Evolutionary conservation across 345 rosid genomes (phyloP).

Genomic region (Diplotaxis tenuifolia): DNA sequence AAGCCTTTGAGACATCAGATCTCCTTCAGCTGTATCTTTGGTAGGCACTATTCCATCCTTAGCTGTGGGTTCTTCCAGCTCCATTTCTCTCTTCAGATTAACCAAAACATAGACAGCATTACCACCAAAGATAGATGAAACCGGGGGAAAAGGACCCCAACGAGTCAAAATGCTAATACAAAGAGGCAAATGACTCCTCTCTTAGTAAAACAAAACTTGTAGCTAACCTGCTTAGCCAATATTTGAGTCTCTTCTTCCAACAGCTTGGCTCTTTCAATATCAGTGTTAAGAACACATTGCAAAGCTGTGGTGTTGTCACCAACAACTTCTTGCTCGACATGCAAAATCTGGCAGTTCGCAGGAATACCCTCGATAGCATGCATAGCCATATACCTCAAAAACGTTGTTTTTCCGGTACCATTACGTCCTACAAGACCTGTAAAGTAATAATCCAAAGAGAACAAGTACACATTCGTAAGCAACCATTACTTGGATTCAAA

Average conservation of each 20-base stretch:
- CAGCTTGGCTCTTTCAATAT: slow-evolving; percentile 82
- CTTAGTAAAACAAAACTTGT: slow-evolving; percentile 14
- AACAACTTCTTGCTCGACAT: slow-evolving; percentile 96
- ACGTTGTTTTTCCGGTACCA: slow-evolving; percentile 98
- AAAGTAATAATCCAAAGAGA: slow-evolving; percentile 23
- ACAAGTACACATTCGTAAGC: slow-evolving; percentile 19
- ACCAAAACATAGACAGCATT: slow-evolving; percentile 29
- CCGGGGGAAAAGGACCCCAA: background rate
- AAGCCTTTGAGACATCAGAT: slow-evolving; percentile 63
- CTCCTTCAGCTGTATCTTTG: slow-evolving; percentile 56
- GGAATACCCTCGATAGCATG: slow-evolving; percentile 98
- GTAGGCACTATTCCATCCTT: slow-evolving; percentile 47
- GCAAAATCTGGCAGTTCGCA: slow-evolving; percentile 90
- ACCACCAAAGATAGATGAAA: slow-evolving; percentile 13
- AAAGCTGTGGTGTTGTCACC: slow-evolving; percentile 88
- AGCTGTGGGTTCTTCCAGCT: slow-evolving; percentile 49
- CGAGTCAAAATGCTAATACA: slow-evolving; percentile 10
- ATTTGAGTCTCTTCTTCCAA: slow-evolving; percentile 75
- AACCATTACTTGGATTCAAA: slow-evolving; percentile 3
- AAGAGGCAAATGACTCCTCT: slow-evolving; percentile 12
- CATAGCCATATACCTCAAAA: slow-evolving; percentile 95
- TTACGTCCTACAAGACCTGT: slow-evolving; percentile 97
- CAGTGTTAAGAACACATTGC: slow-evolving; percentile 93
- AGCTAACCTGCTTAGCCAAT: slow-evolving; percentile 66
- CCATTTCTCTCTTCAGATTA: slow-evolving; percentile 68